phyloP scores from a whole-genome alignment of 768 basidiomycete genomes.

The Amanita brunnescens region DNA sequence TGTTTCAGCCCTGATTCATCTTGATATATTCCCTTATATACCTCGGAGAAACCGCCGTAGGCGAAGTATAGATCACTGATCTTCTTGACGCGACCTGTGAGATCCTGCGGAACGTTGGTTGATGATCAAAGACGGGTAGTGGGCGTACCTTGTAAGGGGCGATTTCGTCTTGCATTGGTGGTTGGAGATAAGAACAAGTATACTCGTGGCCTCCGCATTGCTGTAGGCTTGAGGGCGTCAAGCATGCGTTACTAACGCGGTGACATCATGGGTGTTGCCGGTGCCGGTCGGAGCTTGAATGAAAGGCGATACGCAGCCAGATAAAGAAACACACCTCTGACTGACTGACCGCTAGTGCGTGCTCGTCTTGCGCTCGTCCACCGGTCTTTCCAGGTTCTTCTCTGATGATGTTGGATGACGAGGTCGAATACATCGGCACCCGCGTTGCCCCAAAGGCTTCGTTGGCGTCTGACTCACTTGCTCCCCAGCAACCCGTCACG shows the following conservation, averaged over 20 bases:
- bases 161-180: slow-evolving; percentile 50
- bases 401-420: slow-evolving; percentile 39
- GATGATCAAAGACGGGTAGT: too few species aligned
- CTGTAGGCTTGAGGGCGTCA: not conserved
- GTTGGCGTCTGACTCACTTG: slow-evolving; percentile 17
- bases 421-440: slow-evolving; percentile 51
- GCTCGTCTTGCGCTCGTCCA: not conserved
- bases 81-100: slow-evolving; percentile 45
- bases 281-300: slow-evolving; percentile 5
- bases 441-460: slow-evolving; percentile 19
- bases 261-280: slow-evolving; percentile 1
- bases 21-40: slow-evolving; percentile 51
- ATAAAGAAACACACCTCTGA: slow-evolving; percentile 3
- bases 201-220: slow-evolving; percentile 7
- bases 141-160: slow-evolving; percentile 33
- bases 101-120: slow-evolving; percentile 35
- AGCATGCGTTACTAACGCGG: not conserved
- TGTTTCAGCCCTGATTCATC: slow-evolving; percentile 33
- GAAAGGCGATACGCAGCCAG: not conserved
- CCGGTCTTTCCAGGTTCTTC: not conserved
- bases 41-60: slow-evolving; percentile 51
- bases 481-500: slow-evolving; percentile 23
- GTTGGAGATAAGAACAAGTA: slow-evolving; percentile 28
- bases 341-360: not conserved
- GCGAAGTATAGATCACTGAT: slow-evolving; percentile 39